phyloP scores from a whole-genome alignment of 495 filamentous ascomycete species.

The Aspergillus olivimuriae region DNA sequence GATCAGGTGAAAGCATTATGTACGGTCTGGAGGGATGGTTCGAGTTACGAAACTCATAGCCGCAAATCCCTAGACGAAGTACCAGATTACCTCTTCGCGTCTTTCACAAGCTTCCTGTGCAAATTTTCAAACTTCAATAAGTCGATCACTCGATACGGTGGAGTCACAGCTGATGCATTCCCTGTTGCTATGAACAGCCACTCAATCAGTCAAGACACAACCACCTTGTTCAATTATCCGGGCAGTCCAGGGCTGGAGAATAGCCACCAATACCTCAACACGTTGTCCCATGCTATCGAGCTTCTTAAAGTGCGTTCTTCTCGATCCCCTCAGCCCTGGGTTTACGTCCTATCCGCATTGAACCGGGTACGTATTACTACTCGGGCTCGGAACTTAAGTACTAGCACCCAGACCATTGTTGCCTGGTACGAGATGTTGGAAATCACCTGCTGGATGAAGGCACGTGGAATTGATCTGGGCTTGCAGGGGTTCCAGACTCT shows the following conservation, averaged over 20 bases:
- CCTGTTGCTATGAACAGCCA: slow-evolving; percentile 20
- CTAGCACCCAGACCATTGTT: slow-evolving; percentile 26
- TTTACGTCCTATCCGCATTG: slow-evolving; percentile 27
- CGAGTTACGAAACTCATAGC: slow-evolving; percentile 11
- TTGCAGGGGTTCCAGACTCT: slow-evolving; percentile 38
- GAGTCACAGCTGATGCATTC: slow-evolving; percentile 26
- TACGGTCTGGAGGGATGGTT: slow-evolving; percentile 17
- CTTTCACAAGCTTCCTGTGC: slow-evolving; percentile 46
- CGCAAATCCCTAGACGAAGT: slow-evolving; percentile 23
- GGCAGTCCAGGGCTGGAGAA: slow-evolving; percentile 4
- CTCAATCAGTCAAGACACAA: slow-evolving; percentile 2
- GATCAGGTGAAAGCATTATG: slow-evolving; percentile 28
- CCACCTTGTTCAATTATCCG: slow-evolving; percentile 18
- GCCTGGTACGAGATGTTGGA: slow-evolving; percentile 37
- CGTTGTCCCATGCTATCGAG: slow-evolving; percentile 38
- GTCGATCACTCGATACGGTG: slow-evolving; percentile 10
- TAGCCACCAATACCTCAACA: slow-evolving; percentile 19
- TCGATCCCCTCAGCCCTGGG: slow-evolving; percentile 34
- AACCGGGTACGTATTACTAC: slow-evolving; percentile 15
- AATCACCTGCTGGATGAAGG: slow-evolving; percentile 33
- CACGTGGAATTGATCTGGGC: slow-evolving; percentile 31
- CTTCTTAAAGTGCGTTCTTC: slow-evolving; percentile 29
- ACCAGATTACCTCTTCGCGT: slow-evolving; percentile 36
- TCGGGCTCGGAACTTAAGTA: slow-evolving; percentile 9
- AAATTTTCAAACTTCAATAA: slow-evolving; percentile 13